Conservation (phyloP, 176 grass and related monocot species). For the Triticum dicoccoides region DNA sequence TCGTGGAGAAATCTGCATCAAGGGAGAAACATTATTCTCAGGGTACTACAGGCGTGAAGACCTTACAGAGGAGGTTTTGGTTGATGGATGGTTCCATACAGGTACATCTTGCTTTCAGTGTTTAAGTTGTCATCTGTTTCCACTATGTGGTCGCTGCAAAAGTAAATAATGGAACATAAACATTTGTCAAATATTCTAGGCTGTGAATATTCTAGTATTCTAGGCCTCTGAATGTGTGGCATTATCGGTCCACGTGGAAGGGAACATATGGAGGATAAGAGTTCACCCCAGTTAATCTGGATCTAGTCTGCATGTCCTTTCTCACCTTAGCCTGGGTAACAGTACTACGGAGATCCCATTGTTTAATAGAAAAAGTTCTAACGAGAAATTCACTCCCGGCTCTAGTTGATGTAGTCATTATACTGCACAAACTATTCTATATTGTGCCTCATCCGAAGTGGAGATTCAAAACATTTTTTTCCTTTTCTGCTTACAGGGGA, state of each 20-base stretch:
- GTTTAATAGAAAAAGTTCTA: background rate
- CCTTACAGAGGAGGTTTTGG: slow-evolving; percentile 73
- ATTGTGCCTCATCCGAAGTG: background rate
- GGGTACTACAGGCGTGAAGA: slow-evolving; percentile 84
- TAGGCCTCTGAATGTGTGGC: slow-evolving; percentile 14
- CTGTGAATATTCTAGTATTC: background rate
- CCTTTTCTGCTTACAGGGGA: slow-evolving; percentile 57
- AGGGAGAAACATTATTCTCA: slow-evolving; percentile 72
- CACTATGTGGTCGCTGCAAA: background rate
- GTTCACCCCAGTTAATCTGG: background rate
- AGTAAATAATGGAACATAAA: background rate
- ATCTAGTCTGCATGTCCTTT: background rate
- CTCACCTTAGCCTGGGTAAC: background rate
- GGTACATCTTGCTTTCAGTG: slow-evolving; percentile 34
- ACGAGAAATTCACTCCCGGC: background rate
- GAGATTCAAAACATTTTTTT: background rate
- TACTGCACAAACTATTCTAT: background rate
- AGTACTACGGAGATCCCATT: background rate
- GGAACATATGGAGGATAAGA: background rate
- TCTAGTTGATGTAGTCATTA: background rate
- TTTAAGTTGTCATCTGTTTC: background rate
- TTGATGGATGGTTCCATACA: slow-evolving; percentile 93
- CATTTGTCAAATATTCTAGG: background rate
- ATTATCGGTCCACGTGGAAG: background rate
- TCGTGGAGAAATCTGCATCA: slow-evolving; percentile 84